Percentiles rank a stretch among this genome's conserved stretches.
Conservation (phyloP, 1,284 basidiomycete genomes). For the Mycena citricolor region DNA sequence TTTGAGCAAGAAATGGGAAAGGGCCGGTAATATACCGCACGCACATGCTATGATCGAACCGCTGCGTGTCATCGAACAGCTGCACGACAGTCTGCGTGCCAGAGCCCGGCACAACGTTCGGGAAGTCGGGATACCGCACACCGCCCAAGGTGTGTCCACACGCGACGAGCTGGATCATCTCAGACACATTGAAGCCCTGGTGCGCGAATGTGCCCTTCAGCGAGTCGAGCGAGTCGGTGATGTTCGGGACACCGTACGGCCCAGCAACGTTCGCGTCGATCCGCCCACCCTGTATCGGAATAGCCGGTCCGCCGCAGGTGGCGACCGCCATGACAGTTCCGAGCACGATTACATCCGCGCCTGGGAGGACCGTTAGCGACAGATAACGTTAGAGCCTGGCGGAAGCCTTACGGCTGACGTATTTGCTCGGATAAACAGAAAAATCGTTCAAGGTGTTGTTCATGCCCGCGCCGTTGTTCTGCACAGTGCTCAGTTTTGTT, state of each 20-base stretch:
- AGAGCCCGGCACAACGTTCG: slow-evolving; percentile 20
- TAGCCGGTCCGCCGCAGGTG: slow-evolving; percentile 36
- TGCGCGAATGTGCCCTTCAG: slow-evolving; percentile 35
- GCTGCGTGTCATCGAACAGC: slow-evolving; percentile 19
- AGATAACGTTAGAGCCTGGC: slow-evolving; percentile 32
- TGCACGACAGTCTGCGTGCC: slow-evolving; percentile 7
- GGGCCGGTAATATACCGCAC: not conserved
- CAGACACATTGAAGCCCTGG: slow-evolving; percentile 37
- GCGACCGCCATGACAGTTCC: slow-evolving; percentile 17
- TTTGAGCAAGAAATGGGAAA: not conserved
- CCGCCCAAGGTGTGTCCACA: slow-evolving; percentile 43
- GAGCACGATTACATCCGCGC: slow-evolving; percentile 19
- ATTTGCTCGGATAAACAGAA: slow-evolving; percentile 38
- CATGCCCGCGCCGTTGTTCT: slow-evolving; percentile 41
- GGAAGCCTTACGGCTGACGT: slow-evolving; percentile 37
- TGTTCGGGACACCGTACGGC: slow-evolving; percentile 34
- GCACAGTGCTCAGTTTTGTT: no score
- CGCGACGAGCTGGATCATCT: slow-evolving; percentile 44
- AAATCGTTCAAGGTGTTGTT: slow-evolving; percentile 41
- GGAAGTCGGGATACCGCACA: slow-evolving; percentile 39
- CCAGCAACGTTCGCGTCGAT: slow-evolving; percentile 36
- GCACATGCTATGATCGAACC: slow-evolving; percentile 38
- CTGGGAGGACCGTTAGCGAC: slow-evolving; percentile 7
- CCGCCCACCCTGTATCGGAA: slow-evolving; percentile 39
- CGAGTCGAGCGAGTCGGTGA: slow-evolving; percentile 33